A percentile compares a stretch with the other conserved stretches of the same genome.
phyloP scores from a whole-genome alignment of 495 filamentous ascomycete species.

The Aspergillus heteromorphus region DNA sequence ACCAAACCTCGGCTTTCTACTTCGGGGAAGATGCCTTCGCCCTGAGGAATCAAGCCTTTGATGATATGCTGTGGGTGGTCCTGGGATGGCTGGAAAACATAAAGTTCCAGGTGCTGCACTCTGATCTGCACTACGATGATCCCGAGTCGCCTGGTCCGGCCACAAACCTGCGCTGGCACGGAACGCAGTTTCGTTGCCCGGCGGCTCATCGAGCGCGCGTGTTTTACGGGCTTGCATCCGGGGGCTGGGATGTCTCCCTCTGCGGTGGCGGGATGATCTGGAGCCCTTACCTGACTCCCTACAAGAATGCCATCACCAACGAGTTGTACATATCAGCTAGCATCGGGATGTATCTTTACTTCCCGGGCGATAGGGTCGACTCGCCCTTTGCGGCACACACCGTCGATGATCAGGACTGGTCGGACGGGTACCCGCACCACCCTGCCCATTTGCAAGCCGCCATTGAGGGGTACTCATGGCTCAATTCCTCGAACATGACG shows the following conservation, averaged over 20 bases:
- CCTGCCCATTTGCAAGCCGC: slow-evolving; percentile 64
- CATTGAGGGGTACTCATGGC: slow-evolving; percentile 75
- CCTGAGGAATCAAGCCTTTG: slow-evolving; percentile 76
- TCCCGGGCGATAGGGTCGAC: slow-evolving; percentile 69
- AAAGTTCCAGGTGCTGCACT: slow-evolving; percentile 68
- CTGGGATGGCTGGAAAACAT: slow-evolving; percentile 84
- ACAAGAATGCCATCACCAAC: slow-evolving; percentile 98
- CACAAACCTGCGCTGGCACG: slow-evolving; percentile 55
- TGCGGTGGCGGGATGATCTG: slow-evolving; percentile 92
- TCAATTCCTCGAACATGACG: slow-evolving; percentile 73
- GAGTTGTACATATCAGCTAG: slow-evolving; percentile 82
- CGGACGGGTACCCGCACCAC: slow-evolving; percentile 48
- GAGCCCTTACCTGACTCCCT: slow-evolving; percentile 75
- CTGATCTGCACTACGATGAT: slow-evolving; percentile 49
- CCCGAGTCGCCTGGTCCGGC: slow-evolving; percentile 7
- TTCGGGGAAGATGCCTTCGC: slow-evolving; percentile 79
- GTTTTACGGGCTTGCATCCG: slow-evolving; percentile 78
- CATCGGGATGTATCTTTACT: slow-evolving; percentile 86
- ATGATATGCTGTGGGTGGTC: slow-evolving; percentile 97
- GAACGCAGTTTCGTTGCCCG: slow-evolving; percentile 64
- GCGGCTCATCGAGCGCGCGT: slow-evolving; percentile 84
- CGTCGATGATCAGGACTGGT: slow-evolving; percentile 3
- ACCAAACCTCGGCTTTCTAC: slow-evolving; percentile 68
- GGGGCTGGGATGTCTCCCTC: slow-evolving; percentile 76
- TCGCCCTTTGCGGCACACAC: slow-evolving; percentile 54